Evolutionary conservation across 345 rosid genomes (phyloP).

Genomic region (Orychophragmus violaceus): DNA sequence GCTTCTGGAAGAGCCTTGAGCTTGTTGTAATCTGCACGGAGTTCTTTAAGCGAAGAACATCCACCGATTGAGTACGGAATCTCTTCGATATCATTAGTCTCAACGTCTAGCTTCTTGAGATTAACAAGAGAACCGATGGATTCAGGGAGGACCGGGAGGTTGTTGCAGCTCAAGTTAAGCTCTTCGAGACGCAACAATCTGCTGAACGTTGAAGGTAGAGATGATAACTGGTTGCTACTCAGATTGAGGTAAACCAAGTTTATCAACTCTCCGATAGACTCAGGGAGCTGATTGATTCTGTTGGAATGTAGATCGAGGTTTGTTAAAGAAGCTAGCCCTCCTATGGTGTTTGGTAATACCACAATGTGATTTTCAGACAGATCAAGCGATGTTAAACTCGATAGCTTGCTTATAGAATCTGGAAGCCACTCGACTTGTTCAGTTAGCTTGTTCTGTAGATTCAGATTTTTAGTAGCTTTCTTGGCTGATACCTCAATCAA

Average conservation of each 20-base stretch:
- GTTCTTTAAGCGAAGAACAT: conserved; percentile 65
- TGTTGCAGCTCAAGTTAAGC: conserved; percentile 75
- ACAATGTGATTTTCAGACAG: conserved; percentile 74
- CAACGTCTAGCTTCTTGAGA: conserved; percentile 61
- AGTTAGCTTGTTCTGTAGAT: conserved; percentile 71
- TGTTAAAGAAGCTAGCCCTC: conserved; percentile 70
- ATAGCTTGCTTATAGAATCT: conserved; percentile 80
- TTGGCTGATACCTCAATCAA: conserved; percentile 77
- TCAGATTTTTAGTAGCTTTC: conserved; percentile 69
- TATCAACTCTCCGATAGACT: conserved; percentile 71
- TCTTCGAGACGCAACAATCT: conserved; percentile 71
- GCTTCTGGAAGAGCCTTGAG: conserved; percentile 99
- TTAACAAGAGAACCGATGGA: conserved; percentile 65
- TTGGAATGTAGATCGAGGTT: conserved; percentile 80
- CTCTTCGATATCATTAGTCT: conserved; percentile 87
- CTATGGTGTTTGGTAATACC: conserved; percentile 64
- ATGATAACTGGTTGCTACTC: conserved; percentile 70
- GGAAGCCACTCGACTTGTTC: conserved; percentile 94
- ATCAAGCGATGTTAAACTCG: conserved; percentile 56
- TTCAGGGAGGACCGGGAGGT: conserved; percentile 56
- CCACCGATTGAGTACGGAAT: conserved; percentile 72
- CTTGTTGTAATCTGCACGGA: conserved; percentile 81
- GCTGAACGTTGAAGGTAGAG: conserved; percentile 63
- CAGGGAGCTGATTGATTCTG: conserved; percentile 65
- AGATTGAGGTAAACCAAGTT: conserved; percentile 58